These are phyloP conservation scores for Vinca minor DNA, from an alignment of 257 asterid species.

Conservation along the genomic window DNA sequence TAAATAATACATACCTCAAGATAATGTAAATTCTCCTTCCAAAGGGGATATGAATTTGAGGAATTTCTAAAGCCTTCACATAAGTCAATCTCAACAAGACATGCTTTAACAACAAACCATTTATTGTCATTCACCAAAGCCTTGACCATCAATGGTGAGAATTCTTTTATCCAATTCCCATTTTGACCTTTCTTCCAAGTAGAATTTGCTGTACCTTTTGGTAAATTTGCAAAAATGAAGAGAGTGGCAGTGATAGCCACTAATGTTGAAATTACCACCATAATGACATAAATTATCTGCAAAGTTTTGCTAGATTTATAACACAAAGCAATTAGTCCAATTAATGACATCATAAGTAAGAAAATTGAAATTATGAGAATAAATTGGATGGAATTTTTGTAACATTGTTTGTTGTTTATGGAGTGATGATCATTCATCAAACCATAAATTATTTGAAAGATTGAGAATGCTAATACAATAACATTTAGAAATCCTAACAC, in stretches of 20 bases:
- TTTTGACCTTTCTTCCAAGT: conserved; percentile 6
- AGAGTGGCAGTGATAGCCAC: conserved; percentile 7
- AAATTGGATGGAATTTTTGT: background rate
- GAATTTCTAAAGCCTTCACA: conserved; percentile 15
- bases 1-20: no score
- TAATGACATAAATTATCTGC: conserved; percentile 12
- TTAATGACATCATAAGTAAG: conserved; percentile 13
- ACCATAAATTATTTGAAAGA: conserved; percentile 13
- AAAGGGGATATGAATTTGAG: background rate
- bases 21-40: conserved; percentile 12
- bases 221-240: conserved; percentile 14
- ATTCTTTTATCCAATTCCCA: conserved; percentile 21
- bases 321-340: conserved; percentile 16
- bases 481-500: conserved; percentile 18
- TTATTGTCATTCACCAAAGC: conserved; percentile 15
- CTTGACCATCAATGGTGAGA: conserved; percentile 15
- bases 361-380: conserved; percentile 12
- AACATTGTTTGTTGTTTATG: conserved; percentile 6
- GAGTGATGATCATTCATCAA: conserved; percentile 6
- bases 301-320: conserved; percentile 13
- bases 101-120: conserved; percentile 9
- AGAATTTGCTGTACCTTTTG: conserved; percentile 13
- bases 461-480: conserved; percentile 14
- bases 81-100: conserved; percentile 8
- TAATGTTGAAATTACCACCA: conserved; percentile 10